phyloP scores from a whole-genome alignment of 2,329 filamentous ascomycete genomes.

The Talaromyces sp. region DNA sequence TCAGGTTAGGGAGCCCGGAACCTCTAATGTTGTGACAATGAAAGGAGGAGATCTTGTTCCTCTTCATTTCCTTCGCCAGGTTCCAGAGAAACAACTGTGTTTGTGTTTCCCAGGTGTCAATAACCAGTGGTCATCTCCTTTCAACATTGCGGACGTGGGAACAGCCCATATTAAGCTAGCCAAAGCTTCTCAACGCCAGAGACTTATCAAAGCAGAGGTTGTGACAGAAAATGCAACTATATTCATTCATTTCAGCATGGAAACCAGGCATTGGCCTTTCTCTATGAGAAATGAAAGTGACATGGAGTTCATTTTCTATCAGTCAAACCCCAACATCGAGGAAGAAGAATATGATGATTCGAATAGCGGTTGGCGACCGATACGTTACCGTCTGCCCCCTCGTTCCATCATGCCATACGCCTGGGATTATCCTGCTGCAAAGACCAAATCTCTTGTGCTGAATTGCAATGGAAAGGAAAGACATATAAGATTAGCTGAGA shows the following conservation, averaged over 20 bases:
- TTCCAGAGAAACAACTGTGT: slow-evolving; percentile 79
- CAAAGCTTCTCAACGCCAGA: slow-evolving; percentile 83
- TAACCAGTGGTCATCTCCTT: slow-evolving; percentile 96
- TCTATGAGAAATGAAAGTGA: slow-evolving; percentile 99
- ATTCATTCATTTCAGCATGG: slow-evolving; percentile 83
- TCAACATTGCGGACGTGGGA: slow-evolving; percentile 93
- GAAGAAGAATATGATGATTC: slow-evolving; percentile 73
- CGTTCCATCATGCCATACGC: slow-evolving; percentile 99
- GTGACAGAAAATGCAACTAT: slow-evolving; percentile 90
- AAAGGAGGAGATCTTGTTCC: slow-evolving; percentile 76
- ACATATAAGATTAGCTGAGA: slow-evolving; percentile 92
- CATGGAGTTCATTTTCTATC: slow-evolving; percentile 92
- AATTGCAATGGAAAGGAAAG: slow-evolving; percentile 74
- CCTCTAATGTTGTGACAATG: slow-evolving; percentile 75
- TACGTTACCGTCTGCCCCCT: slow-evolving; percentile 85
- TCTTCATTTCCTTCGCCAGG: slow-evolving; percentile 83
- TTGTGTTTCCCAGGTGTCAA: slow-evolving; percentile 90
- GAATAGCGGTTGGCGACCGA: slow-evolving; percentile 81
- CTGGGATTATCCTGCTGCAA: slow-evolving; percentile 98
- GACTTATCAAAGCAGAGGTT: slow-evolving; percentile 80
- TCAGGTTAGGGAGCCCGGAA: slow-evolving; percentile 85
- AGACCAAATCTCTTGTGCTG: slow-evolving; percentile 88
- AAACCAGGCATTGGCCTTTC: slow-evolving; percentile 95
- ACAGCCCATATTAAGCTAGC: slow-evolving; percentile 91
- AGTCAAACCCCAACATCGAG: slow-evolving; percentile 86